Evolutionary conservation across 768 basidiomycete species (phyloP).

Genomic region (Cystobasidium onofrii): DNA sequence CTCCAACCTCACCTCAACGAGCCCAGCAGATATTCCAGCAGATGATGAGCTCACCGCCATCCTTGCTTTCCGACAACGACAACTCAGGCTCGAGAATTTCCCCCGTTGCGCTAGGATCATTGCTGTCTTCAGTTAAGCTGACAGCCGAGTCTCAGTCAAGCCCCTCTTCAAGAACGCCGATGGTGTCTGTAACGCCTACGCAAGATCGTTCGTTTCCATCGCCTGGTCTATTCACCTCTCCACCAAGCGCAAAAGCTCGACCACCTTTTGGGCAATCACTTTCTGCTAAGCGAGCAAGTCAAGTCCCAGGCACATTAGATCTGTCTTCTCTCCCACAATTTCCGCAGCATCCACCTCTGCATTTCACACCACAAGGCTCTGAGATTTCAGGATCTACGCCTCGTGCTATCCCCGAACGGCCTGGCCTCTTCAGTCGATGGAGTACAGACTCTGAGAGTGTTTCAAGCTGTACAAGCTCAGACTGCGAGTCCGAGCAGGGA

Average conservation of each 20-base stretch:
- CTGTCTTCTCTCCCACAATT: constrained; percentile 20
- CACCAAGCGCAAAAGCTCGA: background rate
- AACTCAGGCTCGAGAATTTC: background rate
- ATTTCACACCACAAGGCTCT: constrained; percentile 7
- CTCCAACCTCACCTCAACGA: constrained; percentile 25
- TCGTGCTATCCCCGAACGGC: background rate
- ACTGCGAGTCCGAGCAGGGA: background rate
- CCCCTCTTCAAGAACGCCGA: background rate
- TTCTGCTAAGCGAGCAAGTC: background rate
- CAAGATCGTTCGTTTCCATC: background rate
- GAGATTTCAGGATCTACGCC: constrained; percentile 12
- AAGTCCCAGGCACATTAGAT: constrained; percentile 9
- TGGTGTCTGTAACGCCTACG: background rate
- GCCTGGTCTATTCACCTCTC: background rate
- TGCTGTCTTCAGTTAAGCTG: background rate
- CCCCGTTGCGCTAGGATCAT: background rate
- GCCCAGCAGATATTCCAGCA: constrained; percentile 13
- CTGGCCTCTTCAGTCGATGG: constrained; percentile 26
- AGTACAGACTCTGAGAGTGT: constrained; percentile 10
- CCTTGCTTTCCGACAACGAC: background rate
- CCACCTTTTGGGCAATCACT: background rate
- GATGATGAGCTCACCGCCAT: background rate
- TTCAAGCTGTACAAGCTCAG: constrained; percentile 7
- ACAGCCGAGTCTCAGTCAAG: background rate
- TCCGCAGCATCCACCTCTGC: background rate